phyloP scores from a whole-genome alignment of 1,284 basidiomycete species.

The Cryptococcus sp. region DNA sequence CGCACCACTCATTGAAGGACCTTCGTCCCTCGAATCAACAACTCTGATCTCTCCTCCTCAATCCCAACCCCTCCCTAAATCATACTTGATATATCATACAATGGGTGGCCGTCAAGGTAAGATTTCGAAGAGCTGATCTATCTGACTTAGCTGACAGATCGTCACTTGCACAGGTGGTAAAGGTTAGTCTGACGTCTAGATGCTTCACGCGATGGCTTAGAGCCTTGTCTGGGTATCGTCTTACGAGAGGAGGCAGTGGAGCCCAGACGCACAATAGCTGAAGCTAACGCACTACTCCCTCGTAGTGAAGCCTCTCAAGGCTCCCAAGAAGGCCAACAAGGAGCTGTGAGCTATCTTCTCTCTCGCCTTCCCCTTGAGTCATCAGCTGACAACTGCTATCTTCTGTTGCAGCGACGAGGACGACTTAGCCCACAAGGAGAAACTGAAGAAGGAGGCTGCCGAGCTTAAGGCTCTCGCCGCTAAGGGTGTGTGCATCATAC shows the following conservation, averaged over 20 bases:
- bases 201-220: background rate
- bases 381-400: too few species aligned
- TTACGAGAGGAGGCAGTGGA: too few species aligned
- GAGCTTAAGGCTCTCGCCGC: conserved; percentile 33
- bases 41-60: too few species aligned
- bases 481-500: conserved; percentile 30
- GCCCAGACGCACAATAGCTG: too few species aligned
- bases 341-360: conserved; percentile 19
- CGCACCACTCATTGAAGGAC: too few species aligned
- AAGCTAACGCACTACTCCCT: background rate
- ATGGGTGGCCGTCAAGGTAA: conserved; percentile 15
- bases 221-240: background rate
- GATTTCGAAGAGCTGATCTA: background rate
- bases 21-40: too few species aligned
- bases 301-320: conserved; percentile 20
- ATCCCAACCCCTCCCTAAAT: too few species aligned
- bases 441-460: conserved; percentile 34
- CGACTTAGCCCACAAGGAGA: conserved; percentile 34
- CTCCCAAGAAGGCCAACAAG: conserved; percentile 21
- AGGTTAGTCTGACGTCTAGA: conserved; percentile 11
- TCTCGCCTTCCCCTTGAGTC: background rate
- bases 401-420: conserved; percentile 41
- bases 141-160: background rate
- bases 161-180: conserved; percentile 13
- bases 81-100: too few species aligned